Conservation (phyloP, 306 rosid genomes). For the Lathyrus sativus region DNA sequence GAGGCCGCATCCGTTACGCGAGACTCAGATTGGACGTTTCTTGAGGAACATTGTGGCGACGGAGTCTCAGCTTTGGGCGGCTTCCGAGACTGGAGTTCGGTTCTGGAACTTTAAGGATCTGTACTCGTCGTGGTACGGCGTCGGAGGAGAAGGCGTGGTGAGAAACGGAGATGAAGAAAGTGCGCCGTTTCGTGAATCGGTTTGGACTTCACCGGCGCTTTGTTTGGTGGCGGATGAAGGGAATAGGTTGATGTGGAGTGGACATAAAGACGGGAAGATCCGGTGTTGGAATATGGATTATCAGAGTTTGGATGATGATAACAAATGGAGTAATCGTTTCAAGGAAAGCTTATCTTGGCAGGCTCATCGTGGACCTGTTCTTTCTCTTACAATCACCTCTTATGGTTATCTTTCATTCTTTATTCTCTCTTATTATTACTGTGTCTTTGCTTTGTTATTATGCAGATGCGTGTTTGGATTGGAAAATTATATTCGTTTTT, state of each 20-base stretch:
- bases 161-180: conserved; percentile 64
- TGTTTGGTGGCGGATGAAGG: conserved; percentile 82
- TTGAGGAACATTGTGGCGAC: conserved; percentile 62
- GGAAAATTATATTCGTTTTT: not conserved
- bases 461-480: conserved; percentile 14
- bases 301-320: conserved; percentile 29
- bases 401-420: conserved; percentile 41
- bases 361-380: conserved; percentile 66
- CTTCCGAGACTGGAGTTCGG: conserved; percentile 67
- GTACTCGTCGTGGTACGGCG: conserved; percentile 50
- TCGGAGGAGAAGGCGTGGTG: conserved; percentile 28
- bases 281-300: conserved; percentile 75
- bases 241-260: conserved; percentile 76
- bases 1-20: conserved; percentile 87
- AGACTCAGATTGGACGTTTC: conserved; percentile 80
- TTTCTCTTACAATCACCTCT: conserved; percentile 50
- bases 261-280: conserved; percentile 84
- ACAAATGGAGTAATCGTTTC: conserved; percentile 38
- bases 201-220: conserved; percentile 58
- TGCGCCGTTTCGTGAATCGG: conserved; percentile 72
- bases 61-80: conserved; percentile 78
- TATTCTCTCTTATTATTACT: conserved; percentile 5
- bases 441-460: not conserved
- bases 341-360: conserved; percentile 65
- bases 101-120: conserved; percentile 71